Evolutionary conservation across 2,329 filamentous ascomycete species (phyloP).

Genomic region (Botryotinia convoluta): DNA sequence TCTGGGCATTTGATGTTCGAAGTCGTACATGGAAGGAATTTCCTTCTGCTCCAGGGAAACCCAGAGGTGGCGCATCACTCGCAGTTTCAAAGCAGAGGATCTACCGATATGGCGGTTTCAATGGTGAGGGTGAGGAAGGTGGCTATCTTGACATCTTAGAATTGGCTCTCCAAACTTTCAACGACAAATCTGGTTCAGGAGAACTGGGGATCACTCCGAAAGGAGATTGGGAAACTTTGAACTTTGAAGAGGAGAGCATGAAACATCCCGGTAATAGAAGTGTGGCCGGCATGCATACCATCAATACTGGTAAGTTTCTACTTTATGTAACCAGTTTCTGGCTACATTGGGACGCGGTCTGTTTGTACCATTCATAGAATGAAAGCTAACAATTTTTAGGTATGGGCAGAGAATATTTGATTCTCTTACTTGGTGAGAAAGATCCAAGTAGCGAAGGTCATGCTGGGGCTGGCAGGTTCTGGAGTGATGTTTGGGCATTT

Average conservation of each 20-base stretch:
- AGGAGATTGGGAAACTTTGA: slow-evolving; percentile 54
- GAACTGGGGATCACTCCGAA: slow-evolving; percentile 52
- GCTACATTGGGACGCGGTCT: background rate
- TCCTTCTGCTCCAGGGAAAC: slow-evolving; percentile 62
- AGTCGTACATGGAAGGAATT: slow-evolving; percentile 65
- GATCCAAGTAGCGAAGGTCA: slow-evolving; percentile 50
- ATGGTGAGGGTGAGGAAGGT: slow-evolving; percentile 67
- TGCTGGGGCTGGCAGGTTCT: slow-evolving; percentile 52
- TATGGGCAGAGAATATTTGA: slow-evolving; percentile 59
- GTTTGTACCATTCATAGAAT: background rate
- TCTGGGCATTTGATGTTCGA: slow-evolving; percentile 75
- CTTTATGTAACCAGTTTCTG: background rate
- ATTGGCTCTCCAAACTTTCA: slow-evolving; percentile 55
- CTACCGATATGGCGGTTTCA: slow-evolving; percentile 79
- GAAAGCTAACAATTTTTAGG: background rate
- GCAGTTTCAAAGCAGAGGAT: slow-evolving; percentile 61
- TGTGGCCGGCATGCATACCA: slow-evolving; percentile 52
- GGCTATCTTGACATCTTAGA: slow-evolving; percentile 67
- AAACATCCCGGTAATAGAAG: slow-evolving; percentile 54
- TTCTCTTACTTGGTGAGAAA: slow-evolving; percentile 60
- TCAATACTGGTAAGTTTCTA: slow-evolving; percentile 47
- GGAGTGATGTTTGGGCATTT: slow-evolving; percentile 62
- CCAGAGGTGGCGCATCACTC: slow-evolving; percentile 66
- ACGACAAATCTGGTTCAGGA: slow-evolving; percentile 48
- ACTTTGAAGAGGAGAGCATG: slow-evolving; percentile 43